Base-by-base conservation (phyloP, 2,329 filamentous ascomycete species). In the Aureobasidium sp. region DNA sequence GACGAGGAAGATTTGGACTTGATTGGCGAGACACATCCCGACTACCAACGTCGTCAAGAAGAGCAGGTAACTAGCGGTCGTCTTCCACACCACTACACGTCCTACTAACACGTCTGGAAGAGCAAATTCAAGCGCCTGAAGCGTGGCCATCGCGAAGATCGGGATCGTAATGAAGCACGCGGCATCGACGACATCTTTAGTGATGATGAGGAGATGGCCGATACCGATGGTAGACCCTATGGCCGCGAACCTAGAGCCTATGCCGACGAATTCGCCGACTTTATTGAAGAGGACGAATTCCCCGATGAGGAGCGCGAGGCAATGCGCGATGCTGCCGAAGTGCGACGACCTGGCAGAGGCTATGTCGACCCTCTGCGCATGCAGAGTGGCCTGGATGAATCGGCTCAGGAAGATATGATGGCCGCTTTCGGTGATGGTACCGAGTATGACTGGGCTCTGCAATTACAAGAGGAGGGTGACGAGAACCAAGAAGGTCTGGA, bases 1-100 rank as follows among this genome's bases (percentile, higher is more conserved):
- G 94, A 97, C 69, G 93, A 97, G 68, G 94, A 99, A 74, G 94
- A 99, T 80, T 77, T 99, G 63, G 94, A 97, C 72, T 81, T 99
- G 62, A 97, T 99, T 68, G 92, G 92, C 57, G 89, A 95, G 72
- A 86, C 87, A 66, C 85, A 87, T 66, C 87, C 87, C 1, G 88
- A 87, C 65, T 84, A 84, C 72, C 84, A 88, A 69, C 84, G 85
- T 24, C 86, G 86, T 69, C 79, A 85, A 34, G 79, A 86, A 51
- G 77, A 86, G 66, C 86, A 93, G 83, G 89, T 92, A 83, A 67
- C 80, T 68, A 51, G 7, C n/a, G 26, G 39, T 20, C 13, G n/a
- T 27, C 46, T 47, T 24, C 20, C 41, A 53, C 51, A 32, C 27
- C 24, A 48, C 29, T 17, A 9, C 27, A 9, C 26, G 8, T 13